These are phyloP conservation scores for Nitzschia sp. DNA, from an alignment of 108 stramenopile species.

Conservation along the genomic window DNA sequence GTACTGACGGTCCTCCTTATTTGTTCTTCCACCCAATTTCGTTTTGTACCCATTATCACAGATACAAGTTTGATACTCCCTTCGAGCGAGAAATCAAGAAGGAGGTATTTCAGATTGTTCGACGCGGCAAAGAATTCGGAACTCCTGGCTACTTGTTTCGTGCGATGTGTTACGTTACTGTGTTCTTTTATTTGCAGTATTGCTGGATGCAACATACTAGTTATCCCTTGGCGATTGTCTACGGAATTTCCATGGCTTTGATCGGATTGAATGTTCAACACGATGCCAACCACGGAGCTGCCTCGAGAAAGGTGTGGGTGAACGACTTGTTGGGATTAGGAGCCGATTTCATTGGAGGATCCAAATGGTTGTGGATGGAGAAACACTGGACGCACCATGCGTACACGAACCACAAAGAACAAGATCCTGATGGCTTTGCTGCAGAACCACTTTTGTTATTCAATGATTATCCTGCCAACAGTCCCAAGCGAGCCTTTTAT, in stretches of 20 bases:
- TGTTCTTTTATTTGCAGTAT: constrained; percentile 69
- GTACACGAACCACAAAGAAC: constrained; percentile 81
- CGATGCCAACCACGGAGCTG: constrained; percentile 95
- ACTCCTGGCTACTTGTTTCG: constrained; percentile 74
- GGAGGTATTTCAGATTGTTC: constrained; percentile 89
- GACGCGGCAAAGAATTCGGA: constrained; percentile 83
- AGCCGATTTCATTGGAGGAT: constrained; percentile 87
- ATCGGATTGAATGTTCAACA: constrained; percentile 95
- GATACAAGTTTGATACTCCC: constrained; percentile 82
- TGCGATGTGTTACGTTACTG: constrained; percentile 65
- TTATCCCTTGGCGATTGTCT: constrained; percentile 56
- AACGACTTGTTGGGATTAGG: constrained; percentile 87
- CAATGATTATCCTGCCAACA: constrained; percentile 77
- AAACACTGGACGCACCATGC: constrained; percentile 89
- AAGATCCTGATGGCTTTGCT: constrained; percentile 82
- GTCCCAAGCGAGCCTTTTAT: constrained; percentile 60
- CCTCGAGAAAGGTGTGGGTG: constrained; percentile 68
- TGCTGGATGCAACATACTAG: constrained; percentile 56
- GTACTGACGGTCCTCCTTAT: background rate
- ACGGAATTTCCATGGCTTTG: constrained; percentile 78
- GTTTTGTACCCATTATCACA: constrained; percentile 6
- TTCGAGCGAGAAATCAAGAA: constrained; percentile 86
- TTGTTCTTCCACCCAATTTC: background rate
- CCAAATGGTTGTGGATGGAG: constrained; percentile 89
- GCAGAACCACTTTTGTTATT: constrained; percentile 86